Percentiles rank a stretch among this genome's conserved stretches.
These are phyloP conservation scores for Sugiyamaella smithiae DNA, from an alignment of 805 yeast genomes.

Conservation along the genomic window DNA sequence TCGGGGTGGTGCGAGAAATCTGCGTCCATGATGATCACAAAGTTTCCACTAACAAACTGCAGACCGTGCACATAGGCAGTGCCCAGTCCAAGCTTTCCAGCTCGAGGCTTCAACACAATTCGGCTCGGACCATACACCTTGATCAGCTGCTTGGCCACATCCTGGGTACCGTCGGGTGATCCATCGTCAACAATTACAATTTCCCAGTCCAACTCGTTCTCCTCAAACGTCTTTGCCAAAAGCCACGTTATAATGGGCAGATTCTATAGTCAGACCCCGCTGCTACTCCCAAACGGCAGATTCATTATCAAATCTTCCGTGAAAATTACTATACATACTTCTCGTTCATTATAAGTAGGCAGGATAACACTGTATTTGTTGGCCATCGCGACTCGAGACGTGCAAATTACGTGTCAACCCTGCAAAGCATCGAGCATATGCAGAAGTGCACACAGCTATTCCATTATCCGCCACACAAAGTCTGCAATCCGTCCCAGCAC, in stretches of 20 bases:
- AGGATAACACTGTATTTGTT: slow-evolving; percentile 69
- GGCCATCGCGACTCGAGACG: slow-evolving; percentile 1
- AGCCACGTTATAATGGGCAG: slow-evolving; percentile 69
- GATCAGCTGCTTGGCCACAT: slow-evolving; percentile 50
- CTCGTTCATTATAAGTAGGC: slow-evolving; percentile 75
- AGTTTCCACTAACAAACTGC: slow-evolving; percentile 67
- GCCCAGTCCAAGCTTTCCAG: slow-evolving; percentile 75
- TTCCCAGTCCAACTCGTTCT: slow-evolving; percentile 63
- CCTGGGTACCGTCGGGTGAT: slow-evolving; percentile 82
- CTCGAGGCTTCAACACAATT: slow-evolving; percentile 64
- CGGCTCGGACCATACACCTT: slow-evolving; percentile 55
- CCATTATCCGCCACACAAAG: too few relatives aligned
- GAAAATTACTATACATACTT: slow-evolving; percentile 26
- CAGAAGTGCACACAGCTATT: too few relatives aligned
- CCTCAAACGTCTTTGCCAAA: slow-evolving; percentile 63
- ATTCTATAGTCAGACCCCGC: slow-evolving; percentile 35
- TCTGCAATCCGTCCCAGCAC: too few relatives aligned
- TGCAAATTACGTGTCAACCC: not conserved
- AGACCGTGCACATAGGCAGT: slow-evolving; percentile 80
- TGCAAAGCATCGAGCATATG: too few relatives aligned
- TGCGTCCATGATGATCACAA: slow-evolving; percentile 79
- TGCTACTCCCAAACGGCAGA: too few relatives aligned
- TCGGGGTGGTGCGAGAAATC: slow-evolving; percentile 81
- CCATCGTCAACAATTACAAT: slow-evolving; percentile 73
- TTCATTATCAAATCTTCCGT: too few relatives aligned